These are phyloP conservation scores for Alternaria novae-zelandiae DNA, from an alignment of 2,329 filamentous ascomycete genomes.

Conservation along the genomic window DNA sequence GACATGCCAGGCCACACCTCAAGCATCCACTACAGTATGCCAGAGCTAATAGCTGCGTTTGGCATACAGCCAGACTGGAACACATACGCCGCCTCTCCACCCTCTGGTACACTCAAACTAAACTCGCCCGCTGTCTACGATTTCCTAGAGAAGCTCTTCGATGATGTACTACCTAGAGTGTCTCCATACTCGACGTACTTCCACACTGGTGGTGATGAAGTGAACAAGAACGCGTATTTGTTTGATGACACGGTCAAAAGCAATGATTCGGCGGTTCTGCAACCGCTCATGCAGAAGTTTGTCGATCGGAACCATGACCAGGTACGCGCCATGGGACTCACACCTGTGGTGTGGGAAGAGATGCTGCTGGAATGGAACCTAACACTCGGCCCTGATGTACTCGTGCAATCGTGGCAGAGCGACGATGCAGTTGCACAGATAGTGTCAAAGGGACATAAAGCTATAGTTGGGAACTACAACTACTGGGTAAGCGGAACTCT, in stretches of 20 bases:
- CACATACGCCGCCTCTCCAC: conserved; percentile 61
- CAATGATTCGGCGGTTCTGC: conserved; percentile 68
- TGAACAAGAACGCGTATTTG: conserved; percentile 76
- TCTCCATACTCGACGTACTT: conserved; percentile 74
- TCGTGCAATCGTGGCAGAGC: conserved; percentile 81
- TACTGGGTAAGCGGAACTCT: conserved; percentile 64
- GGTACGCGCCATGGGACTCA: conserved; percentile 68
- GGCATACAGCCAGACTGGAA: conserved; percentile 61
- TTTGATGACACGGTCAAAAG: conserved; percentile 73
- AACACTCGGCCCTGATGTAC: conserved; percentile 70
- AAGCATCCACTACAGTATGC: conserved; percentile 68
- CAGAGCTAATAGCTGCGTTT: conserved; percentile 73
- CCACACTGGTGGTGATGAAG: conserved; percentile 87
- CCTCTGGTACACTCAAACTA: conserved; percentile 72
- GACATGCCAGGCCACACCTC: conserved; percentile 83
- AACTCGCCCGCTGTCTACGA: conserved; percentile 72
- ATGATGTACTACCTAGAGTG: conserved; percentile 71
- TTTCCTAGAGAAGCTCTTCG: conserved; percentile 75
- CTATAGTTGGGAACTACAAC: conserved; percentile 77
- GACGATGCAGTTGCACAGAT: conserved; percentile 66
- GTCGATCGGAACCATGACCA: conserved; percentile 72
- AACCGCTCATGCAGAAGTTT: conserved; percentile 79
- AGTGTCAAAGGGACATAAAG: conserved; percentile 69
- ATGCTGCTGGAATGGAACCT: conserved; percentile 81
- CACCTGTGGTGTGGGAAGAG: conserved; percentile 87